phyloP scores from a whole-genome alignment of 345 rosid species.

The Cardiospermum halicacabum region DNA sequence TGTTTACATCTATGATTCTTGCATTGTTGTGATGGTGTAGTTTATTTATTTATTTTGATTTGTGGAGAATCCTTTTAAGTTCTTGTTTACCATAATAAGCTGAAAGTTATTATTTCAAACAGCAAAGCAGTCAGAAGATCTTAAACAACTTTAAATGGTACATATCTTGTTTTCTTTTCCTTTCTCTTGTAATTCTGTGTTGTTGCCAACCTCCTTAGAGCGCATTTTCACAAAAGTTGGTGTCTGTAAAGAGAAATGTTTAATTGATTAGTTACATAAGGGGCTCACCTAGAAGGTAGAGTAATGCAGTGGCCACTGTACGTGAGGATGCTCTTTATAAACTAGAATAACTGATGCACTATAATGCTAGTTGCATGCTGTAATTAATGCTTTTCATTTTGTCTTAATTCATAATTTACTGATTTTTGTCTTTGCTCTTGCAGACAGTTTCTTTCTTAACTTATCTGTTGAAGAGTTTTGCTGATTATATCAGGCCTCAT shows the following conservation, averaged over 20 bases:
- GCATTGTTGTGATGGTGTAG: background rate
- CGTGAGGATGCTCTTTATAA: background rate
- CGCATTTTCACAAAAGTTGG: background rate
- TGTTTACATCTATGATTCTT: background rate
- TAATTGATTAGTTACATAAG: background rate
- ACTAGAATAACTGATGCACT: background rate
- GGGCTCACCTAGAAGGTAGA: background rate
- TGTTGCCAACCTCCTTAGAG: background rate
- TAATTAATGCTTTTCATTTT: background rate
- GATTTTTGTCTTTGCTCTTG: conserved; percentile 24
- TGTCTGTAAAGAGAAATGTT: background rate
- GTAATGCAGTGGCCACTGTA: background rate
- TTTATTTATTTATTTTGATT: background rate
- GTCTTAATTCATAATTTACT: background rate
- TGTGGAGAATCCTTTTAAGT: background rate
- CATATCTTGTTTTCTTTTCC: background rate
- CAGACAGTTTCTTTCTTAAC: conserved; percentile 99
- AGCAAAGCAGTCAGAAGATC: background rate
- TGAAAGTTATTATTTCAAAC: background rate
- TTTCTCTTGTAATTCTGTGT: background rate
- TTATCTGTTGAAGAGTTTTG: conserved; percentile 88
- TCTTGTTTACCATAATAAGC: background rate
- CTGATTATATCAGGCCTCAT: conserved; percentile 92
- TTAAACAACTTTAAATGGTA: background rate
- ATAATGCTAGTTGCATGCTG: background rate